A percentile compares a stretch with the other conserved stretches of the same genome.
phyloP scores from a whole-genome alignment of 352 stramenopile genomes.

The Thalassiosira hispida region DNA sequence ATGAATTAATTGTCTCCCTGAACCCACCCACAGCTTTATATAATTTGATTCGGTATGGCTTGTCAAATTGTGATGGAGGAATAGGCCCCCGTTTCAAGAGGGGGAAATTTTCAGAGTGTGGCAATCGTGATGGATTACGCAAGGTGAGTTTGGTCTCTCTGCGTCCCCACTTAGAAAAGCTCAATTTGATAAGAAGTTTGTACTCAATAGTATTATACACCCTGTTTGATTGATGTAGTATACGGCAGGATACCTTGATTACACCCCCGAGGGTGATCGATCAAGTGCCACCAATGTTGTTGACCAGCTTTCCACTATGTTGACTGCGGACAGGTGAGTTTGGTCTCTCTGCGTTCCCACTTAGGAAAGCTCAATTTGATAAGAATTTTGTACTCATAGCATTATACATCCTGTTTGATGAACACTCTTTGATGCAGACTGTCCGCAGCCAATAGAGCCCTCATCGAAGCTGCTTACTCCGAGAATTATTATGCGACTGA shows the following conservation, averaged over 20 bases:
- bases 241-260: slow-evolving; percentile 27
- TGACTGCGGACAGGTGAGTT: slow-evolving; percentile 63
- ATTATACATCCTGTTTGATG: no score
- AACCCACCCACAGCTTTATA: no score
- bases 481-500: slow-evolving; percentile 11
- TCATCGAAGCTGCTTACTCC: slow-evolving; percentile 50
- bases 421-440: no score
- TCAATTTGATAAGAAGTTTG: no score
- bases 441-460: slow-evolving; percentile 31
- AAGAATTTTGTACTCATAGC: no score
- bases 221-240: background rate
- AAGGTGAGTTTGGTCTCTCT: no score
- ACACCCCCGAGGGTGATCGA: slow-evolving; percentile 15
- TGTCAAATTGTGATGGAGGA: slow-evolving; percentile 31
- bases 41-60: slow-evolving; percentile 19
- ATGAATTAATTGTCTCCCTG: no score
- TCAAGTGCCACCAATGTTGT: slow-evolving; percentile 29
- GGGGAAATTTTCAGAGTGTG: slow-evolving; percentile 16
- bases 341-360: no score
- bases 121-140: slow-evolving; percentile 13
- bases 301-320: slow-evolving; percentile 53
- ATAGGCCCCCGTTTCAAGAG: slow-evolving; percentile 2
- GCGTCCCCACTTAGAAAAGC: no score
- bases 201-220: no score
- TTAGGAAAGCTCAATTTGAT: no score